Evolutionary conservation across 768 basidiomycete genomes (phyloP).

Genomic region (Lyophyllum atratum): DNA sequence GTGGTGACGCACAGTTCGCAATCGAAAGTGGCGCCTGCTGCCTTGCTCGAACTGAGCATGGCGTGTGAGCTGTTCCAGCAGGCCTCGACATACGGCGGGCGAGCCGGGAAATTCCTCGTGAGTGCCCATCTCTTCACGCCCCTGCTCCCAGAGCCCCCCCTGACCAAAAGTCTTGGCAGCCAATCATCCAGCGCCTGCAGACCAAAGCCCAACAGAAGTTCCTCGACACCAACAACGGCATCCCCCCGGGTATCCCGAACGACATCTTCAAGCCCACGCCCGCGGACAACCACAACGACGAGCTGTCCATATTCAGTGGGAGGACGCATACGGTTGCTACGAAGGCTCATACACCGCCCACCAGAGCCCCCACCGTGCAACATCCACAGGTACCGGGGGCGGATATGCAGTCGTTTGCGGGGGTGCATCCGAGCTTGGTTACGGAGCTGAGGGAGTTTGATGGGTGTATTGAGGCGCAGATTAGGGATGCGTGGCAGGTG

Average conservation of each 20-base stretch:
- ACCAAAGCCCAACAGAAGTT: slow-evolving; percentile 60
- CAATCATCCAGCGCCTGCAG: slow-evolving; percentile 62
- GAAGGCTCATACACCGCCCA: slow-evolving; percentile 30
- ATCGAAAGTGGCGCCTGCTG: slow-evolving; percentile 71
- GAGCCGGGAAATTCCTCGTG: slow-evolving; percentile 72
- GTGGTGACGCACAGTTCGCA: slow-evolving; percentile 71
- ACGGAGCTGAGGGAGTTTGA: slow-evolving; percentile 60
- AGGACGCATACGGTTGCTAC: slow-evolving; percentile 65
- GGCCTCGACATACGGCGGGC: slow-evolving; percentile 63
- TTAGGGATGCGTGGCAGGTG: slow-evolving; percentile 44
- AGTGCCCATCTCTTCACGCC: slow-evolving; percentile 20
- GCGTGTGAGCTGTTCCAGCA: slow-evolving; percentile 67
- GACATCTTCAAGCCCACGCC: slow-evolving; percentile 62
- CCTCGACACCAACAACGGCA: slow-evolving; percentile 47
- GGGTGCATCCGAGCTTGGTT: slow-evolving; percentile 57
- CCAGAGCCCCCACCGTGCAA: slow-evolving; percentile 7
- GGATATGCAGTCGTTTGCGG: slow-evolving; percentile 43
- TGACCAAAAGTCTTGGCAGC: slow-evolving; percentile 36
- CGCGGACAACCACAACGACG: slow-evolving; percentile 55
- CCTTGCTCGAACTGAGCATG: slow-evolving; percentile 61
- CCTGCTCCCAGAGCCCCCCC: not conserved
- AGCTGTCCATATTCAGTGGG: slow-evolving; percentile 77
- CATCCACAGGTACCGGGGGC: slow-evolving; percentile 23
- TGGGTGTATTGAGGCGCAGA: slow-evolving; percentile 51
- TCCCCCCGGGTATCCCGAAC: slow-evolving; percentile 44